Conservation (phyloP, 129 eudicot species). For the Artemisia argyi region DNA sequence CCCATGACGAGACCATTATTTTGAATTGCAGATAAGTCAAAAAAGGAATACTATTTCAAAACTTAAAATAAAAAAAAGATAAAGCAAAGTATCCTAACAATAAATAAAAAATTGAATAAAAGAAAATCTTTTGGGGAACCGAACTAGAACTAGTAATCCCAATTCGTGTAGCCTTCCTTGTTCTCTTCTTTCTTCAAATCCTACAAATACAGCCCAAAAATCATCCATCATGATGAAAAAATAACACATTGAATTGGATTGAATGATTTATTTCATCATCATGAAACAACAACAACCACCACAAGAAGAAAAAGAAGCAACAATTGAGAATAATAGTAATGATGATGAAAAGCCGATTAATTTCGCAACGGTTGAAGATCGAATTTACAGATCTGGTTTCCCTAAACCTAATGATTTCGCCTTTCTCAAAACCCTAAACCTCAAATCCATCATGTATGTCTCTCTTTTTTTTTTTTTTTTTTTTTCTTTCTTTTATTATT, state of each 20-base stretch:
- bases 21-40: too few relatives aligned
- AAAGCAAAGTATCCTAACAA: too few relatives aligned
- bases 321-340: conserved; percentile 9
- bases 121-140: too few relatives aligned
- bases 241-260: neutral
- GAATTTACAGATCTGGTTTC: conserved; percentile 63
- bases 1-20: too few relatives aligned
- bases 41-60: too few relatives aligned
- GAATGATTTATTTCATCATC: conserved; percentile 34
- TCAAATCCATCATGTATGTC: conserved; percentile 51
- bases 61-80: too few relatives aligned
- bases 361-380: conserved; percentile 57
- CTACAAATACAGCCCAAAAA: too few relatives aligned
- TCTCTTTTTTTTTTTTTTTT: conserved; percentile 6
- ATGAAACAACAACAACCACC: conserved; percentile 1
- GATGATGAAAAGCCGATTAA: conserved; percentile 39
- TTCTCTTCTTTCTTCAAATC: too few relatives aligned
- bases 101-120: too few relatives aligned
- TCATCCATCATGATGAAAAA: too few relatives aligned
- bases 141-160: neutral
- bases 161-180: conserved; percentile 1
- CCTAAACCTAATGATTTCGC: conserved; percentile 51
- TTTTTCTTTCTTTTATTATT: too few relatives aligned
- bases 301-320: neutral
- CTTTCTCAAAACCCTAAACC: conserved; percentile 48